phyloP scores from a whole-genome alignment of 1,139 yeast genomes.

The Citeromyces siamensis region DNA sequence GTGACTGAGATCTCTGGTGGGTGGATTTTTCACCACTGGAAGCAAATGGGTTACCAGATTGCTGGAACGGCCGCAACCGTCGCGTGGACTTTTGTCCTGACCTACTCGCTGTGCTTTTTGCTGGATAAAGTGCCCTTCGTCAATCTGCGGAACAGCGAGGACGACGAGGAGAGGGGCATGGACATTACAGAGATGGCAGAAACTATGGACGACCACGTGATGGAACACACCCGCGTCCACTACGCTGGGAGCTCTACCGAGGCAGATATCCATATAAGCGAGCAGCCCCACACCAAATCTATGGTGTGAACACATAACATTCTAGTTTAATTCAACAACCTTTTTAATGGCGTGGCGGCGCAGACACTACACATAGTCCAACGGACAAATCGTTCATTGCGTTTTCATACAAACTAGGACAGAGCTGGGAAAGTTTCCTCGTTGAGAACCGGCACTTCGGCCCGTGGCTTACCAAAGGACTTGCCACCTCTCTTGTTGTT shows the following conservation, averaged over 20 bases:
- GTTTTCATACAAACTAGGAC: too few species aligned
- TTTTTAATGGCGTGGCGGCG: too few species aligned
- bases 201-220: conserved; percentile 11
- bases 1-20: conserved; percentile 32
- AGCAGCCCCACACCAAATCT: not conserved
- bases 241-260: not conserved
- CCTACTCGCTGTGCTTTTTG: conserved; percentile 26
- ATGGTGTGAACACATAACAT: not conserved
- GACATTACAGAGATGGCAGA: conserved; percentile 28
- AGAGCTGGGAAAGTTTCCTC: conserved; percentile 54
- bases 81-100: conserved; percentile 29
- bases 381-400: too few species aligned
- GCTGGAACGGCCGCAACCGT: conserved; percentile 27
- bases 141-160: conserved; percentile 27
- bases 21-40: conserved; percentile 37
- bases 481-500: conserved; percentile 16
- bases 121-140: conserved; percentile 35
- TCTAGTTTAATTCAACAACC: too few species aligned
- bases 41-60: conserved; percentile 36
- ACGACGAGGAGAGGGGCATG: conserved; percentile 34
- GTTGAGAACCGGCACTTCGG: conserved; percentile 21
- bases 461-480: conserved; percentile 2
- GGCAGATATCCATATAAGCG: not conserved
- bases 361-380: too few species aligned
- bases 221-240: not conserved